Conservation (phyloP, 2,329 filamentous ascomycete genomes). For the Graphilbum sp. region DNA sequence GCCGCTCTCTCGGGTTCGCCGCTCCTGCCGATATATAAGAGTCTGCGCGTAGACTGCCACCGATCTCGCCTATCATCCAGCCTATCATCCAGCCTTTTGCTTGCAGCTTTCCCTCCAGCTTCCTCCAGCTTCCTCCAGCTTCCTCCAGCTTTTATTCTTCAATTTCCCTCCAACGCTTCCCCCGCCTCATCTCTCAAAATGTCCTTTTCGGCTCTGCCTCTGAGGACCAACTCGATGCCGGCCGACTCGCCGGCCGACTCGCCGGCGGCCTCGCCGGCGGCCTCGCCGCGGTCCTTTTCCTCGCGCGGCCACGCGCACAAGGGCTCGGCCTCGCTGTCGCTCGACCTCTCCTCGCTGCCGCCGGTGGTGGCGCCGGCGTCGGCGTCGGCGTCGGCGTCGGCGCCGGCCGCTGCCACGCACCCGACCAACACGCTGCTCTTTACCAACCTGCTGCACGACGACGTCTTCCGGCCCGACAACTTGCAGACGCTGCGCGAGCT, state of each 20-base stretch:
- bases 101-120: too few species aligned
- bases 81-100: too few species aligned
- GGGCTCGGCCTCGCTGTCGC: slow-evolving; percentile 34
- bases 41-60: too few species aligned
- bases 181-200: too few species aligned
- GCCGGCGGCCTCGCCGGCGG: slow-evolving; percentile 1
- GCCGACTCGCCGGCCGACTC: not conserved
- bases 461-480: slow-evolving; percentile 60
- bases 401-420: slow-evolving; percentile 24
- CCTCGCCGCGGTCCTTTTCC: slow-evolving; percentile 9
- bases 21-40: too few species aligned
- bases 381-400: too few species aligned
- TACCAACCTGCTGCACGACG: slow-evolving; percentile 58
- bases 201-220: too few species aligned
- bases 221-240: not conserved
- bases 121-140: too few species aligned
- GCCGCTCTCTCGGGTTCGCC: too few species aligned
- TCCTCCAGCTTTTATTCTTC: too few species aligned
- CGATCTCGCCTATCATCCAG: too few species aligned
- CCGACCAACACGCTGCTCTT: slow-evolving; percentile 77
- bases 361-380: too few species aligned
- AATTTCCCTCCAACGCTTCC: not conserved
- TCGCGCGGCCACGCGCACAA: slow-evolving; percentile 7
- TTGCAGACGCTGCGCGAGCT: slow-evolving; percentile 57
- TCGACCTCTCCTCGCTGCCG: slow-evolving; percentile 60